Percentiles rank a stretch among this genome's conserved stretches.
Evolutionary conservation across 306 rosid species (phyloP).

Genomic region (Cajanus cajan): DNA sequence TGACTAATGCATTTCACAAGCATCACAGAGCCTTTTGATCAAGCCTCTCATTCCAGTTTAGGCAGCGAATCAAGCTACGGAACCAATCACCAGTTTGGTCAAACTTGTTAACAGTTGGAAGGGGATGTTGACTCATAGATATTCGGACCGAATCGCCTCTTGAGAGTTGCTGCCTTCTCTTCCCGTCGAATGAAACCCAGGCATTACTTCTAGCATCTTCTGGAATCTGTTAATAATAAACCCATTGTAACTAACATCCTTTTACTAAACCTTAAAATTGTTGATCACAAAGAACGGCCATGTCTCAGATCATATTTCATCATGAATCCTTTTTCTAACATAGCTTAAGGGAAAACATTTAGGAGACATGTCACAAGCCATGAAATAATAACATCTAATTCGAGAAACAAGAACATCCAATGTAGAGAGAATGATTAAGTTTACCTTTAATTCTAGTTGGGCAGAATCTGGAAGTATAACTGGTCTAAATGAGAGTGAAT

Average conservation of each 20-base stretch:
- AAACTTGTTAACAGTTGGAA: slow-evolving; percentile 91
- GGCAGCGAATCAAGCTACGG: slow-evolving; percentile 90
- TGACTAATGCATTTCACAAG: slow-evolving; percentile 17
- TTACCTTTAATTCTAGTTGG: slow-evolving; percentile 82
- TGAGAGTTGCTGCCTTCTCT: slow-evolving; percentile 94
- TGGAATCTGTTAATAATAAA: slow-evolving; percentile 66
- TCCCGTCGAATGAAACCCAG: slow-evolving; percentile 97
- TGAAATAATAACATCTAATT: slow-evolving; percentile 7
- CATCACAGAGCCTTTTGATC: slow-evolving; percentile 90
- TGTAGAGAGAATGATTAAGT: slow-evolving; percentile 6
- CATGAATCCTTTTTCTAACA: slow-evolving; percentile 18
- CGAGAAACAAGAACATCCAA: background rate
- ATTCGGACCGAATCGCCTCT: slow-evolving; percentile 87
- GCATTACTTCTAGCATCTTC: slow-evolving; percentile 92
- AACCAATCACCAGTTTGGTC: slow-evolving; percentile 99
- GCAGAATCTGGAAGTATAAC: slow-evolving; percentile 99
- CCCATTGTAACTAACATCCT: slow-evolving; percentile 17
- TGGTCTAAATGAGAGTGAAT: slow-evolving; percentile 96
- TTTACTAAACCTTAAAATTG: background rate
- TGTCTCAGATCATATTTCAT: background rate
- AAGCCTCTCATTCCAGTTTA: slow-evolving; percentile 96
- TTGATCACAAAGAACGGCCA: background rate
- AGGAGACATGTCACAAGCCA: slow-evolving; percentile 7
- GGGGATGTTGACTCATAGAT: slow-evolving; percentile 92
- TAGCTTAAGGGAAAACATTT: background rate